phyloP scores from a whole-genome alignment of 495 filamentous ascomycete species.

The Penicillium salamii region DNA sequence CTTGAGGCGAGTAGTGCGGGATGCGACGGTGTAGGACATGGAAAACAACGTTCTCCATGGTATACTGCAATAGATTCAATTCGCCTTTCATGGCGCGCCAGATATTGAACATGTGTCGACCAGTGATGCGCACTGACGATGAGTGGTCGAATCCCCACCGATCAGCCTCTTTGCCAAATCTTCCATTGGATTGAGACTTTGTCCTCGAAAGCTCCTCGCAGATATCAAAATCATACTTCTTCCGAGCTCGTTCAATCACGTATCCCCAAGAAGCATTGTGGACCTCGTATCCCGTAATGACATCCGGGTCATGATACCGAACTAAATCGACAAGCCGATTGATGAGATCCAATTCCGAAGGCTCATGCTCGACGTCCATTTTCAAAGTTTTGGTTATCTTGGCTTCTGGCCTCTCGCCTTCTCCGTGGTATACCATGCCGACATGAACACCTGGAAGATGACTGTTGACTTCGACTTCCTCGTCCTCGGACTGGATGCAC shows the following conservation, averaged over 20 bases:
- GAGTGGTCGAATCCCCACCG: slow-evolving; percentile 91
- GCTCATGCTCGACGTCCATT: slow-evolving; percentile 68
- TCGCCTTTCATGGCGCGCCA: slow-evolving; percentile 96
- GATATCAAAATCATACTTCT: slow-evolving; percentile 85
- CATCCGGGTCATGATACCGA: slow-evolving; percentile 80
- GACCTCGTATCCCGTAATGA: slow-evolving; percentile 93
- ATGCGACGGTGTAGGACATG: slow-evolving; percentile 89
- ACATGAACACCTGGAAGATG: slow-evolving; percentile 50
- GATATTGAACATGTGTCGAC: slow-evolving; percentile 93
- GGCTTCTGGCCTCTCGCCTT: slow-evolving; percentile 43
- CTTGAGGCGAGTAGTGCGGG: slow-evolving; percentile 77
- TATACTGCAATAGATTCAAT: slow-evolving; percentile 86
- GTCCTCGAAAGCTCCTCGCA: slow-evolving; percentile 88
- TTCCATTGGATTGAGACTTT: slow-evolving; percentile 74
- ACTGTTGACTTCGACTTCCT: slow-evolving; percentile 50
- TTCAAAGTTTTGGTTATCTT: slow-evolving; percentile 46
- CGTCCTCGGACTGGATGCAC: slow-evolving; percentile 77
- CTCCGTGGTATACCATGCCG: slow-evolving; percentile 52
- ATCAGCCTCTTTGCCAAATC: slow-evolving; percentile 81
- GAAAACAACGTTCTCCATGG: slow-evolving; percentile 94
- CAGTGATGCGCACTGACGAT: slow-evolving; percentile 81
- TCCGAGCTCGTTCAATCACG: slow-evolving; percentile 80
- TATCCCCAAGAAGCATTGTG: slow-evolving; percentile 94
- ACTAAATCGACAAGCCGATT: slow-evolving; percentile 83
- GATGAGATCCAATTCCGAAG: slow-evolving; percentile 79